Base-by-base conservation (phyloP, 2,329 filamentous ascomycete genomes). In the Elsinoe arachidis region DNA sequence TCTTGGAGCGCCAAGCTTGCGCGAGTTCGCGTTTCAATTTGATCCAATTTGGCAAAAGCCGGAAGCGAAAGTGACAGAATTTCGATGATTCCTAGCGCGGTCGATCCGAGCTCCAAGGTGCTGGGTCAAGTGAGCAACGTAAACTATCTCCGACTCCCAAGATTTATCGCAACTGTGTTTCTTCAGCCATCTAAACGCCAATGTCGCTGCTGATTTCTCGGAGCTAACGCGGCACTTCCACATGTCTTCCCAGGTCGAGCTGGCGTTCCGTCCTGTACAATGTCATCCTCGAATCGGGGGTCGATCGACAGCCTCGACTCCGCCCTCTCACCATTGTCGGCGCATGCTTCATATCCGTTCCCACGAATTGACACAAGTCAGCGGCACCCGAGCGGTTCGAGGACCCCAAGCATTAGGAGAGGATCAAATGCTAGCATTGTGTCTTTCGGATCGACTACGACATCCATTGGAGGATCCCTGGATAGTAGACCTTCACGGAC, bases 391-490 rank as follows among this genome's bases (percentile, higher is more conserved):
- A n/a, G 41, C 14, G 19, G 33, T 10, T 65, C 72, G 39, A 66
- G 64, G 64, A 75, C 79, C 59, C 74, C 76, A 61, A 72, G 69
- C 57, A 76, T 78, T 35, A 71, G 70, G 21, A 61, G 90, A 71
- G 87, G 84, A 61, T 97, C 93, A 56, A 88, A 85, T 23, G 86
- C 91, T 44, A 95, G 90, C 44, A 62, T 60, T 17, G 55, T 63
- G 76, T 96, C 92, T 19, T 83, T 92, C 64, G 84, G 86, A 68
- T 56, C 54, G 5, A 49, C 54, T 11, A 43, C 21, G 11, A 53
- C 38, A 19, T 96, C 91, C 33, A 84, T 95, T 68, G 90, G 90
- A 60, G 90, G 90, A n/a, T 80, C 83, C 35, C 75, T 95, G 60
- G 90, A 96, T 68, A 84, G 82, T 7, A 80, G 82, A n/a, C 74